These are phyloP conservation scores for Kwoniella newhampshirensis DNA, from an alignment of 768 basidiomycete genomes.

Conservation along the genomic window DNA sequence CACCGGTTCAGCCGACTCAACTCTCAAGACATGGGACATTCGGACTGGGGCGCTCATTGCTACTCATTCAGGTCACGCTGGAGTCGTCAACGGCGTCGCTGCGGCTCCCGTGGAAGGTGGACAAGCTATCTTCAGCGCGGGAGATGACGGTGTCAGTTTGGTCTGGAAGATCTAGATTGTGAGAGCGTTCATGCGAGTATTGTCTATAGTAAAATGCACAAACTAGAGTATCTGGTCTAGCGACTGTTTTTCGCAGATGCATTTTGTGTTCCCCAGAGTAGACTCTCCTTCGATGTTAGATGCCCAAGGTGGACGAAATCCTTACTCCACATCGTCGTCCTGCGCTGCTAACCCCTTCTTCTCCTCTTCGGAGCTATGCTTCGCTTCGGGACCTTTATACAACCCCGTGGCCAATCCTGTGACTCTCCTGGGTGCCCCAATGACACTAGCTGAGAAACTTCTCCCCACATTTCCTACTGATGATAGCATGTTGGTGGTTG, in stretches of 20 bases:
- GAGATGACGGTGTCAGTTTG: conserved; percentile 83
- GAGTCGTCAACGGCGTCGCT: conserved; percentile 70
- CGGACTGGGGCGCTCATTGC: conserved; percentile 75
- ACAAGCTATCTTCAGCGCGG: conserved; percentile 74
- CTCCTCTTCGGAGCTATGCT: conserved; percentile 4
- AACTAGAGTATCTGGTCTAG: not conserved
- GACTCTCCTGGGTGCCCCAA: conserved; percentile 40
- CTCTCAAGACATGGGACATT: conserved; percentile 87
- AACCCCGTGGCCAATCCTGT: conserved; percentile 23
- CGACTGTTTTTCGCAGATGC: not conserved
- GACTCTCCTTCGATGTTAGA: no score
- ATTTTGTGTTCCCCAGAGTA: no score
- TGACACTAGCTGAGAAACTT: conserved; percentile 35
- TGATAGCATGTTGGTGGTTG: conserved; percentile 17
- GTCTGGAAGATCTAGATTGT: conserved; percentile 59
- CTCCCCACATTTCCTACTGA: conserved; percentile 33
- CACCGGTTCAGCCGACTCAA: conserved; percentile 82
- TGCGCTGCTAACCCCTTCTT: conserved; percentile 5
- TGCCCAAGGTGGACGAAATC: no score
- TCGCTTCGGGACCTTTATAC: conserved; percentile 10
- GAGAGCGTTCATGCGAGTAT: no score
- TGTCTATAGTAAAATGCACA: no score
- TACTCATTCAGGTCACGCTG: conserved; percentile 79
- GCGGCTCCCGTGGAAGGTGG: conserved; percentile 59
- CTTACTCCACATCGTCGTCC: conserved; percentile 28